Base-by-base conservation (phyloP, 2,329 filamentous ascomycete genomes). In the Arthroderma sp. region DNA sequence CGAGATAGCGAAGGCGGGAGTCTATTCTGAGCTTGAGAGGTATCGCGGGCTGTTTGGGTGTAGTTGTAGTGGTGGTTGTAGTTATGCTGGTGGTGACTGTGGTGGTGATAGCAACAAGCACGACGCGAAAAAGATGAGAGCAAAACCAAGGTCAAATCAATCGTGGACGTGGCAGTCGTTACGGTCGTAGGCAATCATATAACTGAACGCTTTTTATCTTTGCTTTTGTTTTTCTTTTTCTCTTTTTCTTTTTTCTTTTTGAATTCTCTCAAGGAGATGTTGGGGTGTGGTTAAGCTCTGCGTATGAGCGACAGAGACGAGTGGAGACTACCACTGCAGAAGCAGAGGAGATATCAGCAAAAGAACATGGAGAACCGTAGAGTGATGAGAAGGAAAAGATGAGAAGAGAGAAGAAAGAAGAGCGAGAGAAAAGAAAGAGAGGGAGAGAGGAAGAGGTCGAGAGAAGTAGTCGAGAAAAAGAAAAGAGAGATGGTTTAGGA, bases 141-240 rank as follows among this genome's bases (percentile, higher is more conserved):
- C 44, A 50, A 54, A 54, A 54, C 11, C 33, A 39, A 47, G 47
- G 39, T 36, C 28, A 33, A 45, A 38, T 42, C 32, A 48, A 40
- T 31, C 38, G 41, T 47, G 38, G 42, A 43, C 49, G 49, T 51
- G 40, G 48, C 40, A 46, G 45, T 56, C 54, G 54, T 56, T 52
- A 56, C 53, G 56, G 55, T 62, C 58, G 58, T 61, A 51, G 57
- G 54, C 54, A 49, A 54, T 57, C 53, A 54, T 5, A 42, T 10
- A 15, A 22, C 15, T 22, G 15, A 22, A 22, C 15, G 15, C 15
- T 22, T 22, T 22, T 22, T 22, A 28, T 38, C 22, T 32, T 8
- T 11, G 31, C 38, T 29, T 36, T 43, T 40, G 34, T 32, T 36
- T 11, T 9, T 34, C n/a, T 44, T 33, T 39, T 28, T 41, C 15